Evolutionary conservation across 306 rosid genomes (phyloP), one percentile per base, ranked within the genome.

Genomic region (Corylus heterophylla): DNA sequence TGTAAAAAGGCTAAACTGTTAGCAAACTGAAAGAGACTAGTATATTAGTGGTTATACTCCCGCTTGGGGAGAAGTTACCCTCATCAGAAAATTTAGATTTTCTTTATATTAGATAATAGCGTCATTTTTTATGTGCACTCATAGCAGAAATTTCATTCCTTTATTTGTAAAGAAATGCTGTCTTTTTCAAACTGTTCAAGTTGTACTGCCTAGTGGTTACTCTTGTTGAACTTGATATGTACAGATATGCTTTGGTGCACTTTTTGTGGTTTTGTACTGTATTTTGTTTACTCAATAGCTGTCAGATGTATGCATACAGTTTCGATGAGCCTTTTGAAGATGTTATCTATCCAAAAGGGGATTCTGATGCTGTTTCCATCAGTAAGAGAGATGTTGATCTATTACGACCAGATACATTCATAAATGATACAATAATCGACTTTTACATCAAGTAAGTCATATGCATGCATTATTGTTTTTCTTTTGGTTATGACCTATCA

Each of bases 311-410:
- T 77, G 18, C 80, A 45, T 85, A 70, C 97, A 94, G 98, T 86
- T 92, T 94, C 66, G 91, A 89, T 29, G 87, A 88, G 86, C 87
- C 87, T 78, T 94, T 91, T 84, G 97, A 86, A 76, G 97, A 90
- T 58, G 89, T 94, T 68, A 59, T 94, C 85, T 94, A 92, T 85
- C 98, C 98, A 3, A 88, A 92, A 87, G 98, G 98, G 83, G 95
- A 94, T 63, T 83, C 92, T 18, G 98, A 94, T 89, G 97, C 98
- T 17, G 97, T 94, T 83, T 89, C 97, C 76, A 85, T 94, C 16
- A 83, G 92, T 86, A 92, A 87, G 87, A 89, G 98, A 89, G 98
- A 94, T 69, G 97, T 91, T 87, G 98, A 92, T 89, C 87, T 94
- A 79, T 80, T 94, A 84, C 95, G 83, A 83, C 98, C 98, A n/a